Evolutionary conservation across 2,329 filamentous ascomycete genomes (phyloP), one percentile per base, ranked within the genome.

Genomic region (Huntiella decipiens): DNA sequence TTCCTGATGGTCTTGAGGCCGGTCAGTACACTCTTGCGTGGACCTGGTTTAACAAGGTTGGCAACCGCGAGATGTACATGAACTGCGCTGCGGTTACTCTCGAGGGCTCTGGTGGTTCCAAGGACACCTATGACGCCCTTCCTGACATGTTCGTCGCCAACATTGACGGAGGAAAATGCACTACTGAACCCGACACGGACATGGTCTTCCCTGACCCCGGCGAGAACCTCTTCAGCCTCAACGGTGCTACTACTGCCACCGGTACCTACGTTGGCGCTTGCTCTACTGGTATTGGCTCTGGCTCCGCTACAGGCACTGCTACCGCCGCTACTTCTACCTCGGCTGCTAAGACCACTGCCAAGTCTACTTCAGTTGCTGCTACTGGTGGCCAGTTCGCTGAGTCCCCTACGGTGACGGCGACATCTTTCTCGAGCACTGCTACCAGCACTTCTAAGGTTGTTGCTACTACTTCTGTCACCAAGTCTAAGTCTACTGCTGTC

Each of bases 41-140:
- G 86, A 85, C 85, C 1, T 96, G 91, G 91, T 76, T 93, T 62
- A 96, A 96, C 67, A 81, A 80, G 50, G 57, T 93, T 7, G 91
- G 91, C 2, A 94, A 94, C 65, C 79, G 87, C 1, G 91, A 96
- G 59, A 85, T 94, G 71, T 95, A 96, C 70, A 93, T 94, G 86
- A 92, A 94, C 70, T 98, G 88, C 54, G 84, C 81, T 0, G 75
- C 83, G 0, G 61, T 93, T 41, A 71, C 67, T 0, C 68, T 96
- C 17, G 73, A 73, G 0, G 73, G 73, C 6, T 52, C 51, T 0
- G 63, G 61, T 0, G 71, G 71, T 44, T 60, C 61, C 38, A 55
- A 74, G 47, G 60, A 66, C 1, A 72, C 72, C 52, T 71, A 79
- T 51, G 58, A 73, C 35, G 59, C 63, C 0, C 77, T 92, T 75